Conservation (phyloP, 2,329 filamentous ascomycete species). For the Clarireedia monteithiana region DNA sequence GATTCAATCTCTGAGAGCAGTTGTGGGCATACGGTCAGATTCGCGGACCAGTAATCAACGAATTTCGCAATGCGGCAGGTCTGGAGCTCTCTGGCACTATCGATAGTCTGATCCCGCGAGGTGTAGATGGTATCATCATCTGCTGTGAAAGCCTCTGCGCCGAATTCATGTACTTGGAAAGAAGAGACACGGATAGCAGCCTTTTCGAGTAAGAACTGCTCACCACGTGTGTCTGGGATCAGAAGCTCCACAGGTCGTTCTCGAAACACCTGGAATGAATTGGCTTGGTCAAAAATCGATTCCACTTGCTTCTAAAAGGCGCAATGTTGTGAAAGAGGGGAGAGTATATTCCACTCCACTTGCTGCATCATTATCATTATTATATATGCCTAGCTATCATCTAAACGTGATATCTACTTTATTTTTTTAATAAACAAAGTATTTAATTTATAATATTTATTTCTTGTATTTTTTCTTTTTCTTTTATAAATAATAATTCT, state of each 20-base stretch:
- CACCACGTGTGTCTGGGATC: conserved; percentile 25
- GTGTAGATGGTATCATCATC: conserved; percentile 29
- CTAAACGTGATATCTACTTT: too few relatives aligned
- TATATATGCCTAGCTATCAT: too few relatives aligned
- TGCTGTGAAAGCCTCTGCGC: conserved; percentile 31
- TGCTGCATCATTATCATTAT: conserved; percentile 47
- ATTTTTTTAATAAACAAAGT: too few relatives aligned
- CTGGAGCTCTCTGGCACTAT: conserved; percentile 7
- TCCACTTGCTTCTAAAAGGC: conserved; percentile 32
- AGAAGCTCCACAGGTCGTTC: not conserved
- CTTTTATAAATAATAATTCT: too few relatives aligned
- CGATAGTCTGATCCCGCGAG: conserved; percentile 24
- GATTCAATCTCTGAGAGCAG: conserved; percentile 20
- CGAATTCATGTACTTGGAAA: conserved; percentile 31
- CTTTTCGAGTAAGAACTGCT: conserved; percentile 31
- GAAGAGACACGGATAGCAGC: conserved; percentile 28
- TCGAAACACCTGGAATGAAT: conserved; percentile 12
- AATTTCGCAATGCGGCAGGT: conserved; percentile 15
- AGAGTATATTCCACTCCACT: conserved; percentile 36
- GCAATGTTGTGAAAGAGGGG: conserved; percentile 38
- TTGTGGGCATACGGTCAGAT: conserved; percentile 7
- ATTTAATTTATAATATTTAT: too few relatives aligned
- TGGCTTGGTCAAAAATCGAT: conserved; percentile 32
- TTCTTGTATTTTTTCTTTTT: too few relatives aligned
- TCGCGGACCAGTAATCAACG: conserved; percentile 16